Percentiles rank a stretch among this genome's conserved stretches.
phyloP scores from a whole-genome alignment of 495 filamentous ascomycete genomes.

The Xylaria intraflava region DNA sequence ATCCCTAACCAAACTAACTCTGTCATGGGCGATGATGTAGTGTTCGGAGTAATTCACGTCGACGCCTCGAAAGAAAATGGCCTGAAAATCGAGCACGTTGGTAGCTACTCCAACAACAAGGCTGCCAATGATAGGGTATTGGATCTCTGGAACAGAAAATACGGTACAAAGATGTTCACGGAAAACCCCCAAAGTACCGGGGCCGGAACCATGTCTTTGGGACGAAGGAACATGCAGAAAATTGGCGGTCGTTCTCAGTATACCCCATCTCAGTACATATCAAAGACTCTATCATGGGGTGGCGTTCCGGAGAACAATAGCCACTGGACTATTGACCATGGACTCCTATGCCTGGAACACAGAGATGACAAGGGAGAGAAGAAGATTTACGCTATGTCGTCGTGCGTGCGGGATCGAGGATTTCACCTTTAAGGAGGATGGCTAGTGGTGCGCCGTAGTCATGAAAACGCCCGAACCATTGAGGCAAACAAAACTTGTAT shows the following conservation, averaged over 20 bases:
- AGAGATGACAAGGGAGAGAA: neutral
- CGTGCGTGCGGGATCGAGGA: slow-evolving; percentile 2
- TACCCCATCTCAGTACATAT: neutral
- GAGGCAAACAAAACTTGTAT: neutral
- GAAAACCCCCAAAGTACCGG: neutral
- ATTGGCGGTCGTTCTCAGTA: neutral
- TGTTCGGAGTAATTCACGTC: slow-evolving; percentile 1
- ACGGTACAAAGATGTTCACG: slow-evolving; percentile 5
- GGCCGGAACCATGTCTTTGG: neutral
- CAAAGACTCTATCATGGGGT: neutral
- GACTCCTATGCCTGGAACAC: neutral
- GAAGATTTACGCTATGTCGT: neutral
- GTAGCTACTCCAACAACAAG: slow-evolving; percentile 1
- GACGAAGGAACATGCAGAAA: neutral
- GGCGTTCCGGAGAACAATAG: neutral
- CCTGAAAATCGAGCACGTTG: slow-evolving; percentile 2
- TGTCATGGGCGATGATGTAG: neutral
- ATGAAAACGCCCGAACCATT: too few relatives aligned
- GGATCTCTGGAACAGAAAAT: slow-evolving; percentile 3
- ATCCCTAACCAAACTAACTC: neutral
- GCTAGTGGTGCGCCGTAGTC: too few relatives aligned
- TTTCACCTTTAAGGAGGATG: neutral
- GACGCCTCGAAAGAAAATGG: neutral
- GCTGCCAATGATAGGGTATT: slow-evolving; percentile 1
- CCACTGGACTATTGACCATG: neutral